phyloP scores from a whole-genome alignment of 169 alveolate genomes.

The Plasmodium yoelii region DNA sequence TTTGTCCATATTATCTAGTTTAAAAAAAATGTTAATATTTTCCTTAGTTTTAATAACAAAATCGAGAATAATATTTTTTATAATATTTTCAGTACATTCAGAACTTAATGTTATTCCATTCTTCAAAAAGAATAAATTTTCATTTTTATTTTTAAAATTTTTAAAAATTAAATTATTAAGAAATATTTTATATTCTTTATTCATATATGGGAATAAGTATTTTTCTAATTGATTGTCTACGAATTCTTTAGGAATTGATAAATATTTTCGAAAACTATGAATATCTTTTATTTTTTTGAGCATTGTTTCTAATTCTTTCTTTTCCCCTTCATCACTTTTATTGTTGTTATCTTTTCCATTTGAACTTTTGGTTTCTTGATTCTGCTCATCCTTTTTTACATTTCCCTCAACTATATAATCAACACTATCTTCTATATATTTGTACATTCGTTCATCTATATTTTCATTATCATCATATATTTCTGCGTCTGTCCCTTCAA shows the following conservation, averaged over 20 bases:
- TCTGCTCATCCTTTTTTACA: slow-evolving; percentile 14
- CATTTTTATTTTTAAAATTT: slow-evolving; percentile 58
- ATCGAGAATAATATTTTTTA: slow-evolving; percentile 35
- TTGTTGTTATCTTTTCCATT: slow-evolving; percentile 14
- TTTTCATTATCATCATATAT: not conserved
- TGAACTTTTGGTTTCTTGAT: slow-evolving; percentile 16
- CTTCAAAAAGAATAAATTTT: slow-evolving; percentile 48
- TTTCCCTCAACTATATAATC: slow-evolving; percentile 2
- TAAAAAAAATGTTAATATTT: slow-evolving; percentile 26
- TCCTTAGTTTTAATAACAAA: slow-evolving; percentile 71
- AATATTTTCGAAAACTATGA: slow-evolving; percentile 56
- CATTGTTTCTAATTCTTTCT: slow-evolving; percentile 36
- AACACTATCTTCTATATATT: not conserved
- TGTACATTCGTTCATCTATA: not conserved
- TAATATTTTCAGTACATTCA: slow-evolving; percentile 17
- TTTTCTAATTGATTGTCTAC: slow-evolving; percentile 50
- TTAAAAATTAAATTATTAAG: slow-evolving; percentile 63
- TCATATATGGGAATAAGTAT: slow-evolving; percentile 20
- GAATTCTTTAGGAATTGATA: slow-evolving; percentile 22
- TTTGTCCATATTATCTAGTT: slow-evolving; percentile 38
- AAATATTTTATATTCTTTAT: slow-evolving; percentile 61
- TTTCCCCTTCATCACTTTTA: slow-evolving; percentile 24
- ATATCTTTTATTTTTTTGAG: slow-evolving; percentile 53
- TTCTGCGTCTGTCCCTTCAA: not conserved
- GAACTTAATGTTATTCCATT: slow-evolving; percentile 30